phyloP scores from a whole-genome alignment of 2,329 filamentous ascomycete genomes.

The Diaporthe ampelina region DNA sequence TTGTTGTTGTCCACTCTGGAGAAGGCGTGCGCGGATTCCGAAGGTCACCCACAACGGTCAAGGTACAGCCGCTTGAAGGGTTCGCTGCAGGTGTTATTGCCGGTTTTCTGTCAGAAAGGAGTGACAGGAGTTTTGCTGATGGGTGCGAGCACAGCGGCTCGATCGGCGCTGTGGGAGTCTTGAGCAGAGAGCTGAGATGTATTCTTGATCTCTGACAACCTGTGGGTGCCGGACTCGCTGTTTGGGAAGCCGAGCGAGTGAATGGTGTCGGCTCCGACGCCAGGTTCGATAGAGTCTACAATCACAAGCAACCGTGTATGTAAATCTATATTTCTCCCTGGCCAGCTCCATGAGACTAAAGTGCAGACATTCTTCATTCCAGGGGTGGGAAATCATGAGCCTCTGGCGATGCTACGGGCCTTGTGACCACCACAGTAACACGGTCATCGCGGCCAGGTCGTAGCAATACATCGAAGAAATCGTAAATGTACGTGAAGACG shows the following conservation, averaged over 20 bases:
- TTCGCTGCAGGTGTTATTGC: neutral
- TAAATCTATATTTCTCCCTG: too few relatives aligned
- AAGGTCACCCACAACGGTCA: conserved; percentile 46
- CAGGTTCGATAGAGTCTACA: too few relatives aligned
- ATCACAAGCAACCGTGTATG: too few relatives aligned
- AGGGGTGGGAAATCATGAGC: too few relatives aligned
- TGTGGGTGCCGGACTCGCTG: neutral
- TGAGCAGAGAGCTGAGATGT: neutral
- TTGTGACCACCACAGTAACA: too few relatives aligned
- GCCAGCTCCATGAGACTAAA: too few relatives aligned
- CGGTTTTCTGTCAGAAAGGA: neutral
- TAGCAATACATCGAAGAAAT: too few relatives aligned
- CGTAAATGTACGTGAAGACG: too few relatives aligned
- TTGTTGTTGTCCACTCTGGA: conserved; percentile 49
- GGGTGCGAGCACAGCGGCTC: neutral
- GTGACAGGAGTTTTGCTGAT: neutral
- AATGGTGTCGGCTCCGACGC: neutral
- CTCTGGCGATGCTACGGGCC: too few relatives aligned
- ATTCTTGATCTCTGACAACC: neutral
- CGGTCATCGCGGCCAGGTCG: too few relatives aligned
- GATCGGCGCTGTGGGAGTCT: too few relatives aligned
- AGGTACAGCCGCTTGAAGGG: conserved; percentile 44
- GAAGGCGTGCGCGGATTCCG: conserved; percentile 48
- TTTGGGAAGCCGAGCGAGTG: neutral
- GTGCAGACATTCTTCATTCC: too few relatives aligned